Base-by-base conservation (phyloP, 176 grass and related monocot genomes). In the Oropetium thomaeum region DNA sequence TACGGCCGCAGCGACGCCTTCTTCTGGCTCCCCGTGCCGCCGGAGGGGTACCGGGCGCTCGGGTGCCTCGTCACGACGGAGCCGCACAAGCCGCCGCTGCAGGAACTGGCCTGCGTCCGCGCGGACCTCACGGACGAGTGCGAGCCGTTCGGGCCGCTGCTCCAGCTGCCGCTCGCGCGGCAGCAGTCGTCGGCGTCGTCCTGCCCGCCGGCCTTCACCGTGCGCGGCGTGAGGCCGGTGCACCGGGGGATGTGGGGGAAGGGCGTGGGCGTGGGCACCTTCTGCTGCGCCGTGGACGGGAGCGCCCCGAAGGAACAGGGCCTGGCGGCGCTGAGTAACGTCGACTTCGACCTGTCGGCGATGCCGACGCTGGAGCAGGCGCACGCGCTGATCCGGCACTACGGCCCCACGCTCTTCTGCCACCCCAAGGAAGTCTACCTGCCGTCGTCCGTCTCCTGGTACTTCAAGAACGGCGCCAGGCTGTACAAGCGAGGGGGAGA, bases 371-470 rank as follows among this genome's bases (percentile, higher is more conserved):
- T 98, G 72, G 84, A 94, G 75, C 95, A 98, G 87, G 86, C 82
- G 30, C 88, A 92, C 86, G 86, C 88, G 16, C 20, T 93, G 62
- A 94, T 98, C 82, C 71, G 69, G 62, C 86, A 93, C 59, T 98
- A 98, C 80, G 95, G 95, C 5, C 95, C 91, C 37, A 87, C 83
- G 22, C 40, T 98, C 7, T 89, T 76, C 87, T 98, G 93, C 75
- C 91, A 98, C 77, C 95, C 95, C 1, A 92, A 86, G 20, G 95
- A 98, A 65, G 37, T 47, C 22, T 98, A 87, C 85, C 87, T 98
- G 74, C 91, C 95, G 58, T 98, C 95, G n/a, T 98, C 95, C 32
- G 86, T 98, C 59, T 61, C 91, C n/a, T 98, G 95, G 95, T 98
- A 82, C 74, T 98, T 98, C 41, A 67, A 98, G 73, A 93, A 86